Evolutionary conservation across 177 flowering plant species (phyloP).

Genomic region (Vitis hybrid): DNA sequence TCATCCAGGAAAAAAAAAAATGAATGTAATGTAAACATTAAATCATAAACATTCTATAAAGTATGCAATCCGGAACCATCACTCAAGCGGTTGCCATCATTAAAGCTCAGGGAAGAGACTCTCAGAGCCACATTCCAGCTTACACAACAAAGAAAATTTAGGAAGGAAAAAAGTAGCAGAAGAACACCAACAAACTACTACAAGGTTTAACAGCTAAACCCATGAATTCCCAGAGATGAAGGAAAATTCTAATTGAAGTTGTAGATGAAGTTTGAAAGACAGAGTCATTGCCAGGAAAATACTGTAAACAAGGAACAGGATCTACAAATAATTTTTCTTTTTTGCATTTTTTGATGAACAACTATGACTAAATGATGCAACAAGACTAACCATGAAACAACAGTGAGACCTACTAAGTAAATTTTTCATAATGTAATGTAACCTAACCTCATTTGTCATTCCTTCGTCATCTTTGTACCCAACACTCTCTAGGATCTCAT

Average conservation of each 20-base stretch:
- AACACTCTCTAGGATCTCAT: constrained; percentile 39
- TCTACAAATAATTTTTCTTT: background rate
- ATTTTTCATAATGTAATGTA: background rate
- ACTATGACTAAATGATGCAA: background rate
- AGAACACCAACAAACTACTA: no score
- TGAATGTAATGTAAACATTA: background rate
- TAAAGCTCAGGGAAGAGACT: background rate
- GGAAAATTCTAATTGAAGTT: no score
- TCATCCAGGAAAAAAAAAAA: background rate
- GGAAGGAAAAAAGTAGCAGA: background rate
- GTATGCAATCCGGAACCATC: background rate
- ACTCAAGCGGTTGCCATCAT: constrained; percentile 1
- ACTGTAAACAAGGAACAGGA: background rate
- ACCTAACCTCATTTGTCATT: constrained; percentile 49
- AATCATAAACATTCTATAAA: background rate
- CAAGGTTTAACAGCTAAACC: no score
- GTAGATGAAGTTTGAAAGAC: no score
- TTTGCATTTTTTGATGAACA: background rate
- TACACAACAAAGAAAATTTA: background rate
- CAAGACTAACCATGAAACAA: background rate
- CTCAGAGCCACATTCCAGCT: background rate
- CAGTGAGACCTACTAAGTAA: background rate
- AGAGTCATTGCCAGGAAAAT: no score
- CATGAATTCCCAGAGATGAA: no score
- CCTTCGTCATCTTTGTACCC: constrained; percentile 67